Evolutionary conservation across 2,329 filamentous ascomycete genomes (phyloP), one percentile per base, ranked within the genome.

Genomic region (Onygenales sp.): DNA sequence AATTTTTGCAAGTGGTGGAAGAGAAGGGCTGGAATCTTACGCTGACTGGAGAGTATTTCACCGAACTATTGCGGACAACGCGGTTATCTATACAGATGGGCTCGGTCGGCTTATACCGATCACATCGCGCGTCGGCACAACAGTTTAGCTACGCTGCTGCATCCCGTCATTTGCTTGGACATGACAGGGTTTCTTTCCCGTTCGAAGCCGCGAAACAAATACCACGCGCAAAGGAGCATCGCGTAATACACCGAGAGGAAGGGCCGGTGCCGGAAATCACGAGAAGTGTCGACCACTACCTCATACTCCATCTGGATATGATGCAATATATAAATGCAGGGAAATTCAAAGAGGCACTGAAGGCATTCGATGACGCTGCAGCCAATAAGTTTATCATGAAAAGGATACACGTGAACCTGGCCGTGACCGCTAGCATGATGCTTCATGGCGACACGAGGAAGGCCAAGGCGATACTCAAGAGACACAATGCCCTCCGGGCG

Each of bases 61-160:
- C 66, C 36, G 62, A 66, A 9, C 61, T 67, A n/a, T 35, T 72
- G n/a, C 65, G 63, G 14, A 54, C 54, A n/a, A 66, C 67, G 17
- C 67, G 64, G 10, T 56, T 66, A n/a, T 61, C 66, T 45, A 64
- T 67, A 52, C 65, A 69, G 54, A 59, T 64, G 13, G 61, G 63
- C 6, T 67, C 69, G 1, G 63, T 66, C 13, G 69, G 71, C 5
- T 62, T 71, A 48, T 72, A 70, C 69, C 64, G 69, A 43, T 69
- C 72, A 67, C 61, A 71, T 21, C 67, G 69, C 48, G 65, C 69
- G 7, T 68, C 69, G 8, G 65, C 67, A 45, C 57, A 63, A 13
- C 64, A 67, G 45, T 61, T 66, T 48, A 61, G 63, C 8, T 60
- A 65, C 46, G 59, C 63, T 31, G 59, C 69, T 43, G 58, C 61